phyloP scores from a whole-genome alignment of 2,329 filamentous ascomycete genomes.

The Helotiales sp. region DNA sequence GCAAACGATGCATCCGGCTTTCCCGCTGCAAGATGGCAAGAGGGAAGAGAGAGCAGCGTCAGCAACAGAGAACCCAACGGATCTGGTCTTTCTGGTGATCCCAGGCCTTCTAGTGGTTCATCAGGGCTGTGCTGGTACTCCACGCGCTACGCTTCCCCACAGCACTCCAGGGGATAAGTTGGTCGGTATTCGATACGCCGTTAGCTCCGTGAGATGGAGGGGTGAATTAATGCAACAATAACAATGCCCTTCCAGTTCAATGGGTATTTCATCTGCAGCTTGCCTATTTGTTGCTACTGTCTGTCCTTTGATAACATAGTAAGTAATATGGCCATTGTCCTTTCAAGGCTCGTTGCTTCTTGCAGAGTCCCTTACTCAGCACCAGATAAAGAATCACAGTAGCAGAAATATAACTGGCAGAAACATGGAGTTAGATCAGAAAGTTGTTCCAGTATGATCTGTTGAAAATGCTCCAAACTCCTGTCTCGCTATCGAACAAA shows the following conservation, averaged over 20 bases:
- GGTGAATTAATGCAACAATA: neutral
- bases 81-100: neutral
- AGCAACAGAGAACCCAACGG: conserved; percentile 4
- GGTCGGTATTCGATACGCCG: conserved; percentile 2
- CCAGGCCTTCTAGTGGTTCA: neutral
- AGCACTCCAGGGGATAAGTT: neutral
- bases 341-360: neutral
- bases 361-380: too few species aligned
- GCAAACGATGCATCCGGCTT: neutral
- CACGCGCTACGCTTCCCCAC: conserved; percentile 2
- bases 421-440: neutral
- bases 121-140: conserved; percentile 7
- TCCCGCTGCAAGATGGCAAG: neutral
- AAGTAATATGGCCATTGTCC: neutral
- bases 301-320: neutral
- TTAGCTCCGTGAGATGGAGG: conserved; percentile 1
- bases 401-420: conserved; percentile 6
- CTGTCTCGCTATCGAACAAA: conserved; percentile 17
- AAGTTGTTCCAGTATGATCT: neutral
- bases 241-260: neutral
- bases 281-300: neutral
- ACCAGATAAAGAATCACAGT: neutral
- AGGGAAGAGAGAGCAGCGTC: neutral
- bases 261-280: neutral
- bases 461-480: conserved; percentile 11